phyloP scores from a whole-genome alignment of 208 protist species.

The Angomonas ambiguus region DNA sequence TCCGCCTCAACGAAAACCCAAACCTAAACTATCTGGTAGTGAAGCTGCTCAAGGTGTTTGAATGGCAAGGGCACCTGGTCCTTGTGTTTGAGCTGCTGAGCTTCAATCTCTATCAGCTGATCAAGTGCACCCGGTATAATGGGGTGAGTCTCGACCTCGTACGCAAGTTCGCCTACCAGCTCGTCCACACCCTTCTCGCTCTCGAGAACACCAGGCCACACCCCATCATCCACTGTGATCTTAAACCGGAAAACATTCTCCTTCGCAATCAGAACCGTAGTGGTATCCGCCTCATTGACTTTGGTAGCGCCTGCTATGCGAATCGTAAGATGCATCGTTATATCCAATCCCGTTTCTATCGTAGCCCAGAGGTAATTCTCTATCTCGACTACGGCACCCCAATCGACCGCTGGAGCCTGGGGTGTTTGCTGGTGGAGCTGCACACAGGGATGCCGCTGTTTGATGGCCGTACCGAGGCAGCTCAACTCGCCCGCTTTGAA shows the following conservation, averaged over 20 bases:
- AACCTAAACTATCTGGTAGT: slow-evolving; percentile 39
- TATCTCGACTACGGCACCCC: slow-evolving; percentile 88
- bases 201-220: slow-evolving; percentile 76
- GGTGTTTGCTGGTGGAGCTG: slow-evolving; percentile 98
- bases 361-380: slow-evolving; percentile 97
- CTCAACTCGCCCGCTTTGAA: slow-evolving; percentile 94
- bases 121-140: slow-evolving; percentile 85
- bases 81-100: slow-evolving; percentile 97
- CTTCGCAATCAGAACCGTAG: slow-evolving; percentile 82
- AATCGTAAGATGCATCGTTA: slow-evolving; percentile 95
- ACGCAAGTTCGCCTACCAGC: slow-evolving; percentile 94
- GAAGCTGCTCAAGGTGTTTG: slow-evolving; percentile 55
- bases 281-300: slow-evolving; percentile 96
- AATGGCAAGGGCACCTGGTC: slow-evolving; percentile 92
- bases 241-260: slow-evolving; percentile 96
- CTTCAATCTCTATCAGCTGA: slow-evolving; percentile 96
- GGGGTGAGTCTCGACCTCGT: slow-evolving; percentile 84
- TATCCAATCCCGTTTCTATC: slow-evolving; percentile 98
- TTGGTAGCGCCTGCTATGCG: slow-evolving; percentile 95
- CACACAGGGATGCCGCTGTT: slow-evolving; percentile 97
- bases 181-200: slow-evolving; percentile 90
- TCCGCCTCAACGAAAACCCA: slow-evolving; percentile 35
- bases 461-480: slow-evolving; percentile 90
- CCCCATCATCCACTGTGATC: slow-evolving; percentile 97
- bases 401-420: slow-evolving; percentile 99